Evolutionary conservation across 257 asterid genomes (phyloP), one percentile per base, ranked within the genome.

Genomic region (Handroanthus guayacan): DNA sequence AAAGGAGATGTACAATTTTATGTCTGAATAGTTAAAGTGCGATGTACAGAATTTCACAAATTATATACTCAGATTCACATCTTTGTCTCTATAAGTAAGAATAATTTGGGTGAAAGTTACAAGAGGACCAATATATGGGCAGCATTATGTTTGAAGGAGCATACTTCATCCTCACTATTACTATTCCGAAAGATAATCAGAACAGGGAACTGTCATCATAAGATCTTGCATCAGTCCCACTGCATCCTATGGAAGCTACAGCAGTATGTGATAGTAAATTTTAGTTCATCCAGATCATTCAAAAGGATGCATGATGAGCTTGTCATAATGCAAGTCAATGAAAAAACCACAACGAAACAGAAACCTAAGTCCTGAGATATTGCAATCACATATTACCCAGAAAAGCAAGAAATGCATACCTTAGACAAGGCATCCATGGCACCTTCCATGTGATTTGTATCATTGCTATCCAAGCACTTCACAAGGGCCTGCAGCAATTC

Each of bases 371-470:
- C 25, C 61, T 43, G 38, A 55, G 25, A 62, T 75, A 17, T 44
- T 41, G 47, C 14, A 43, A 52, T 52, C 62, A 39, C 16, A 51
- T 56, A 39, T 12, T 25, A 75, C 14, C 18, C 37, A 69, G 47
- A 51, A 31, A 76, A 52, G 54, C 37, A 45, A 48, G 62, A 34
- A 38, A 54, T 67, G 16, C 56, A 62, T 78, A 96, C 99, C 99
- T 96, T 96, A 25, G 99, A 93, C 81, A 96, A 85, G 11, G 99
- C 98, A 88, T 96, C 99, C 98, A 96, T 91, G 70, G 99, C 98
- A 82, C 99, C 99, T 86, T 96, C 99, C 93, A 93, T 85, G 83
- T 85, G 98, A 85, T 91, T 89, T 72, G 73, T 69, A 64, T 90
- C 98, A 84, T 90, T 91, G 85, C 98, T 93, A 74, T 96, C 99